Evolutionary conservation across 2,329 filamentous ascomycete species (phyloP).

Genomic region (Fusarium solani-melongenae): DNA sequence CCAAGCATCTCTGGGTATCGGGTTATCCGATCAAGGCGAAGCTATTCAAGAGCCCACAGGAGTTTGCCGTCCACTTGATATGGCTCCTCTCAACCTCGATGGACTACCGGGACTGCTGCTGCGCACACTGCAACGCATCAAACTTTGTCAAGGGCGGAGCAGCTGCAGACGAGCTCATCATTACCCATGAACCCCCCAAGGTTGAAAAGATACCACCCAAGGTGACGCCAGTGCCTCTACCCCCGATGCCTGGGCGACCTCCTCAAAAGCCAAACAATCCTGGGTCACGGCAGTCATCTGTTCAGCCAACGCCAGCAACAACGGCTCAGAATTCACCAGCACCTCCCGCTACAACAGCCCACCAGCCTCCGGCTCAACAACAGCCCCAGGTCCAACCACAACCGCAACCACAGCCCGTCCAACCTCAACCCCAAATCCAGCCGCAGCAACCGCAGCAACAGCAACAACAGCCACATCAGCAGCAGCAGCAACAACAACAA

Average conservation of each 20-base stretch:
- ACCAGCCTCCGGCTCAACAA: slow-evolving; percentile 10
- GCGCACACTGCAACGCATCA: slow-evolving; percentile 58
- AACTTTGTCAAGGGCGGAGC: slow-evolving; percentile 38
- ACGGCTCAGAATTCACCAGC: slow-evolving; percentile 35
- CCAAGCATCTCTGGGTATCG: slow-evolving; percentile 62
- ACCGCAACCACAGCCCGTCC: slow-evolving; percentile 13
- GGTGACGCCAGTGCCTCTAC: slow-evolving; percentile 52
- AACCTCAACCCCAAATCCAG: slow-evolving; percentile 21
- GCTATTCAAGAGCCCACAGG: slow-evolving; percentile 63
- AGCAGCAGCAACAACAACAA: neutral
- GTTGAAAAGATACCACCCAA: slow-evolving; percentile 43
- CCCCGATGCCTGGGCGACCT: slow-evolving; percentile 48
- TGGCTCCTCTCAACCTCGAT: slow-evolving; percentile 62
- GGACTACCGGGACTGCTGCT: slow-evolving; percentile 63
- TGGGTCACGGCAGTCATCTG: slow-evolving; percentile 46
- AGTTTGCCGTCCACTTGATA: slow-evolving; percentile 63
- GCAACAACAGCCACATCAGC: slow-evolving; percentile 27
- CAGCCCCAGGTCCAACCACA: slow-evolving; percentile 16
- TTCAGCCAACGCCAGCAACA: slow-evolving; percentile 27
- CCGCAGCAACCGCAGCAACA: slow-evolving; percentile 2
- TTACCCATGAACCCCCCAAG: slow-evolving; percentile 37
- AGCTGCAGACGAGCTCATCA: slow-evolving; percentile 43
- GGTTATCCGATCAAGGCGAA: slow-evolving; percentile 61
- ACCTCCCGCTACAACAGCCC: neutral
- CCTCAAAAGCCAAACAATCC: slow-evolving; percentile 46